Percentiles rank a stretch among this genome's conserved stretches.
These are phyloP conservation scores for Basidiobolus meristosporus DNA, from an alignment of 371 early-diverging fungal species.

Conservation along the genomic window DNA sequence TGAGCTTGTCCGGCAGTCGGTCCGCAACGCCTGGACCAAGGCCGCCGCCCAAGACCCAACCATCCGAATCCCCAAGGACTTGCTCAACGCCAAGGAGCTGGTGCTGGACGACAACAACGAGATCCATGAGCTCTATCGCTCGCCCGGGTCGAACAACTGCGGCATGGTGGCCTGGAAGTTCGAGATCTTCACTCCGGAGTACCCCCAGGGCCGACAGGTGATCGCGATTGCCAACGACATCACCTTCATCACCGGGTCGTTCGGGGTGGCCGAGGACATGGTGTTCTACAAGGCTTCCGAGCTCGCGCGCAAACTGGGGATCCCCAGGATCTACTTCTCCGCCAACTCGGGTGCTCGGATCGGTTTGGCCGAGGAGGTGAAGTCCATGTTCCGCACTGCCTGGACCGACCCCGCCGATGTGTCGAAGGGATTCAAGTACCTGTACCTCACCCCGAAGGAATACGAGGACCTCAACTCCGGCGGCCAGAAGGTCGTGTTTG, in stretches of 20 bases:
- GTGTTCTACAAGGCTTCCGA: slow-evolving; percentile 86
- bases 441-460: slow-evolving; percentile 71
- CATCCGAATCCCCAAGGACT: slow-evolving; percentile 36
- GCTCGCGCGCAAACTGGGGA: slow-evolving; percentile 63
- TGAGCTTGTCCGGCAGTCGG: slow-evolving; percentile 74
- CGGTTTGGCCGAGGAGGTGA: slow-evolving; percentile 88
- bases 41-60: slow-evolving; percentile 28
- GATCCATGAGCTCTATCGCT: slow-evolving; percentile 61
- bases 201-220: slow-evolving; percentile 71
- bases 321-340: slow-evolving; percentile 91
- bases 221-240: slow-evolving; percentile 97
- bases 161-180: slow-evolving; percentile 96
- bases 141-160: slow-evolving; percentile 76
- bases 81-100: slow-evolving; percentile 69
- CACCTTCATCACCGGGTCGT: slow-evolving; percentile 92
- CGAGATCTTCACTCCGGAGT: slow-evolving; percentile 82
- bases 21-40: slow-evolving; percentile 54
- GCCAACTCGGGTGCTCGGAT: slow-evolving; percentile 99
- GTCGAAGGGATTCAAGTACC: slow-evolving; percentile 72
- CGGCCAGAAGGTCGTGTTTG: slow-evolving; percentile 42
- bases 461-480: slow-evolving; percentile 32
- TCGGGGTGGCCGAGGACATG: slow-evolving; percentile 86
- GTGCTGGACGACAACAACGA: slow-evolving; percentile 66
- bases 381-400: slow-evolving; percentile 60
- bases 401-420: slow-evolving; percentile 72